These are phyloP conservation scores for Prunus campanulata DNA, from an alignment of 306 rosid species.

Conservation along the genomic window DNA sequence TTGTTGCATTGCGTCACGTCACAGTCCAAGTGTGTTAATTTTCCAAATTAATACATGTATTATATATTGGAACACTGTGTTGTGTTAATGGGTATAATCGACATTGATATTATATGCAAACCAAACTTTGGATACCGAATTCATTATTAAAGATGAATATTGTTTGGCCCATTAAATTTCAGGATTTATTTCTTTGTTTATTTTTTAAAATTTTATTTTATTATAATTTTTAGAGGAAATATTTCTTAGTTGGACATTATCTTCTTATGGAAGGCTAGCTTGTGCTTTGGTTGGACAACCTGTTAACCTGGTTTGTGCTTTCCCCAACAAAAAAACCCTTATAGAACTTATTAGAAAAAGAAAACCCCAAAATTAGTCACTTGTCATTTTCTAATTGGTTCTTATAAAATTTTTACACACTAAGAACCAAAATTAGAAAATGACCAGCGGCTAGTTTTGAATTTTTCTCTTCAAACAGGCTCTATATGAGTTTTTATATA, in stretches of 20 bases:
- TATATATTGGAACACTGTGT: conserved; percentile 24
- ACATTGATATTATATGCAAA: conserved; percentile 43
- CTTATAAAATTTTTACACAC: too few species aligned
- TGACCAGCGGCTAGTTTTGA: too few species aligned
- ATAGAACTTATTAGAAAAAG: too few species aligned
- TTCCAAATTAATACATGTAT: too few species aligned
- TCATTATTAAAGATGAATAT: conserved; percentile 37
- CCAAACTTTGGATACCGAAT: conserved; percentile 38
- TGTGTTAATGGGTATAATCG: conserved; percentile 34
- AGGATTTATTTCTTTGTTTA: too few species aligned
- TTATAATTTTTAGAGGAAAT: conserved; percentile 21
- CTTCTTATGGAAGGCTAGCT: conserved; percentile 3
- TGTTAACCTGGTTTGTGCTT: not conserved
- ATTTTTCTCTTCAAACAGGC: too few species aligned
- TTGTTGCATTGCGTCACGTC: conserved; percentile 27
- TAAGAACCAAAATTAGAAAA: too few species aligned
- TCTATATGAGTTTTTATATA: too few species aligned
- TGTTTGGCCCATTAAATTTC: conserved; percentile 50
- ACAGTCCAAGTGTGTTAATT: conserved; percentile 25
- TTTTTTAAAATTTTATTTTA: too few species aligned
- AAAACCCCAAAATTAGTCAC: too few species aligned
- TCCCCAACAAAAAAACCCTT: too few species aligned
- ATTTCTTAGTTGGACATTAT: conserved; percentile 19
- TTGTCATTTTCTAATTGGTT: too few species aligned
- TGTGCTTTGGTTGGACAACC: not conserved